Percentiles rank a stretch among this genome's conserved stretches.
phyloP scores from a whole-genome alignment of 768 basidiomycete species.

The Hortiboletus campestris region DNA sequence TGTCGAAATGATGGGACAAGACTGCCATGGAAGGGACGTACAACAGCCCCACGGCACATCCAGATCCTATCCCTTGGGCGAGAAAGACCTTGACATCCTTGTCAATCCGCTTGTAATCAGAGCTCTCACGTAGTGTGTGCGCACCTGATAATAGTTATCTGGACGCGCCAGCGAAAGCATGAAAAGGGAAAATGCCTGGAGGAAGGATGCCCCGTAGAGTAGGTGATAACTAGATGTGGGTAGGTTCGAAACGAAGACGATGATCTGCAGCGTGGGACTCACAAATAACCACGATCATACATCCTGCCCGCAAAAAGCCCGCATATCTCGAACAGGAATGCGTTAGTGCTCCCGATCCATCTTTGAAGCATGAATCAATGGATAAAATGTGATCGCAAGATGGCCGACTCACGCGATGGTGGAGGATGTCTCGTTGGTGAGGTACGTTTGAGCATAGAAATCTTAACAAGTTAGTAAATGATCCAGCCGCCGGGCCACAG shows the following conservation, averaged over 20 bases:
- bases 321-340: constrained; percentile 43
- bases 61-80: constrained; percentile 48
- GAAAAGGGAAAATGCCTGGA: constrained; percentile 36
- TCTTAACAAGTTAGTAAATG: constrained; percentile 23
- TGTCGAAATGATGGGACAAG: constrained; percentile 52
- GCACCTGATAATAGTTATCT: constrained; percentile 43
- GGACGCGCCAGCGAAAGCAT: constrained; percentile 47
- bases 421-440: constrained; percentile 37
- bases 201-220: constrained; percentile 28
- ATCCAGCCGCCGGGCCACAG: background rate
- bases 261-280: constrained; percentile 9
- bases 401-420: constrained; percentile 37
- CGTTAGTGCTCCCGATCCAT: constrained; percentile 50
- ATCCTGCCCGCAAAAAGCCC: constrained; percentile 47
- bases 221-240: constrained; percentile 21
- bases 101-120: background rate
- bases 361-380: constrained; percentile 14
- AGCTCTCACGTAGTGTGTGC: background rate
- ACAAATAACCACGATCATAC: constrained; percentile 56
- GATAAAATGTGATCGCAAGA: background rate
- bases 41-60: constrained; percentile 46
- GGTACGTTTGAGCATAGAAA: constrained; percentile 38
- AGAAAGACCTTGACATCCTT: constrained; percentile 44
- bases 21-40: constrained; percentile 50
- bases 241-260: background rate